Evolutionary conservation across 495 filamentous ascomycete species (phyloP), one percentile per base, ranked within the genome.

Genomic region (Hypoxylon intermedium): DNA sequence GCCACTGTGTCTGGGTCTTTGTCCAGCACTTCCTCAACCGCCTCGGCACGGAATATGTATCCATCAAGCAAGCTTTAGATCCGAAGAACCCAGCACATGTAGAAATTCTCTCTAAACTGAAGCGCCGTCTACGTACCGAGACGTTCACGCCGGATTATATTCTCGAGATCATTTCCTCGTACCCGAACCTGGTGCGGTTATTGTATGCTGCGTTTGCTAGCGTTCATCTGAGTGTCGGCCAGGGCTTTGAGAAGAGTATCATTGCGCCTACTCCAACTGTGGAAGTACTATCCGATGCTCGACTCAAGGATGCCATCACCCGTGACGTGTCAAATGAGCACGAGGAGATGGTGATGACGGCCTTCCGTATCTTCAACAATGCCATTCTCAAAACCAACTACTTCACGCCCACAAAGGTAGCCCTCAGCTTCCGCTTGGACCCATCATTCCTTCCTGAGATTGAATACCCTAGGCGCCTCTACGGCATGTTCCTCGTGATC

Each of bases 101-200:
- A 1, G 93, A 97, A 75, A 85, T 97, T 68, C 84, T 98, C 28
- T 89, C 91, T 12, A 97, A 96, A 77, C 88, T 98, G 73, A 98
- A 98, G 84, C 91, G 92, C 65, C 88, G 94, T 46, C 84, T 98
- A 44, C 88, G 94, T 60, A 93, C 89, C 1, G 95, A 98, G 74
- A 98, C 94, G 0, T 98, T 98, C 74, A 98, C 94, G 1, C 88
- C 93, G 6, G 95, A 96, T 70, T 98, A 98, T 72, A 97, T 98
- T 65, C 85, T 91, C 12, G 93, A 98, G 77, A 97, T 98, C 72
- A 96, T 98, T 78, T 87, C 86, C 73, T 88, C 89, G 44, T 92
- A 98, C 73, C 93, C 94, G 0, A 86, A 89, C 20, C 80, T 98
- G 19, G 85, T 98, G 54, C 89, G 93, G 54, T 86, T 88, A 45